phyloP scores from a whole-genome alignment of 805 yeast genomes.

The Candida michaelii region DNA sequence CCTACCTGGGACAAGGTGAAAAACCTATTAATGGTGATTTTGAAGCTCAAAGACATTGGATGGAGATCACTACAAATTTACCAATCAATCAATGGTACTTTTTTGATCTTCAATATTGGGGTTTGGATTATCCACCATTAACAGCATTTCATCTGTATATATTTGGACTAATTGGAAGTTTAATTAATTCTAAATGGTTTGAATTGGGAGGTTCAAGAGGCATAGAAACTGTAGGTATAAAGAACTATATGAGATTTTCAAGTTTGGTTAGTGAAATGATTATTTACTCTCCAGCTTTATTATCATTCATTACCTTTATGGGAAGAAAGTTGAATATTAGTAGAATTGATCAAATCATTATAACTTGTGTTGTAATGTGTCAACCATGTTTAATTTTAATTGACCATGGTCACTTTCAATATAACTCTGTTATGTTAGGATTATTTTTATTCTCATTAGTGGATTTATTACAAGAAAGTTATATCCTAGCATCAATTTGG shows the following conservation, averaged over 20 bases:
- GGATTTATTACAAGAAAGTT: constrained; percentile 62
- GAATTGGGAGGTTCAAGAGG: constrained; percentile 73
- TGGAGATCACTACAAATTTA: constrained; percentile 80
- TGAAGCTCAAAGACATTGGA: constrained; percentile 98
- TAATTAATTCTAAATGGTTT: constrained; percentile 74
- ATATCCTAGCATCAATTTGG: constrained; percentile 67
- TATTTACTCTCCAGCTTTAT: constrained; percentile 77
- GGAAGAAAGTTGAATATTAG: constrained; percentile 57
- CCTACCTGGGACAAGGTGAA: constrained; percentile 69
- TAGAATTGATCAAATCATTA: constrained; percentile 73
- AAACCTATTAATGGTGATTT: constrained; percentile 93
- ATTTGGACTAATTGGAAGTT: constrained; percentile 68
- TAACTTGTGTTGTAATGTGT: constrained; percentile 74
- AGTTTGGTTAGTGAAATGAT: constrained; percentile 73
- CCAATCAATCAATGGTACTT: constrained; percentile 83
- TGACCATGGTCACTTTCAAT: constrained; percentile 98
- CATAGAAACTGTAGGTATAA: constrained; percentile 61
- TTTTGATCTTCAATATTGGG: constrained; percentile 92
- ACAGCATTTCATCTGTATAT: constrained; percentile 92
- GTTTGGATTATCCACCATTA: constrained; percentile 94
- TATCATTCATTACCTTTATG: constrained; percentile 67
- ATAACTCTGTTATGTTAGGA: constrained; percentile 92
- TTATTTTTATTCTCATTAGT: constrained; percentile 67
- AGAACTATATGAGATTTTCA: constrained; percentile 82
- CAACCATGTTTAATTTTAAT: constrained; percentile 82